Base-by-base conservation (phyloP, 352 stramenopile species). In the Peronospora farinosa region DNA sequence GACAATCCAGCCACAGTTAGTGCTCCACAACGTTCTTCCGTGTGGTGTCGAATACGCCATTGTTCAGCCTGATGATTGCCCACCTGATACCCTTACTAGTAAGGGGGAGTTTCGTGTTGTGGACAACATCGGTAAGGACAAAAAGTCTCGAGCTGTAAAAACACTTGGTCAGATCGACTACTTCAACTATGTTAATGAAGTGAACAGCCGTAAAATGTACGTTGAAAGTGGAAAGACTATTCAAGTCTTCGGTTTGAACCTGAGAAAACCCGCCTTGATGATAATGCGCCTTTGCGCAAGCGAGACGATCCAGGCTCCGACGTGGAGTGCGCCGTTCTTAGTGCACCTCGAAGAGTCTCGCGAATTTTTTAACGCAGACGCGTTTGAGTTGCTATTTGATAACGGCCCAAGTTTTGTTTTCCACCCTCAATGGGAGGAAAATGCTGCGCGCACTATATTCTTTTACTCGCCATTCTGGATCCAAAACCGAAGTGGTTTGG, bases 381-480 rank as follows among this genome's bases (percentile, higher is more conserved):
- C 54, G 13, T 88, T 88, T 37, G 74, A 88, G 39, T 36, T 92
- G 27, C 47, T 70, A 13, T 83, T 90, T 47, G 70, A 72, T 13
- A 59, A 84, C 13, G 83, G 78, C 0, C 84, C 84, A 16, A 66
- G 58, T 9, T 72, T 90, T 19, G 53, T 85, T 43, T 70, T 88
- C 32, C 68, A 89, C 2, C 79, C 86, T 23, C 62, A 84, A 43
- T 92, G 81, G 80, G 65, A 74, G 8, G 30, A 56, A 16, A 75
- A 88, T 23, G 51, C 66, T 30, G 64, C 75, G 2, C 78, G 84
- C 16, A 77, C 64, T 6, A 54, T 91, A n/a, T 74, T 73, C 37
- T 53, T 94, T 15, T 91, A 73, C 40, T 69, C 65, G 9, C 84
- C 80, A 5, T 94, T 85, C 53, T 94, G 84, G 84, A 85, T 94